Base-by-base conservation (phyloP, 371 early-diverging fungal genomes). In the Actinomortierella ambigua region DNA sequence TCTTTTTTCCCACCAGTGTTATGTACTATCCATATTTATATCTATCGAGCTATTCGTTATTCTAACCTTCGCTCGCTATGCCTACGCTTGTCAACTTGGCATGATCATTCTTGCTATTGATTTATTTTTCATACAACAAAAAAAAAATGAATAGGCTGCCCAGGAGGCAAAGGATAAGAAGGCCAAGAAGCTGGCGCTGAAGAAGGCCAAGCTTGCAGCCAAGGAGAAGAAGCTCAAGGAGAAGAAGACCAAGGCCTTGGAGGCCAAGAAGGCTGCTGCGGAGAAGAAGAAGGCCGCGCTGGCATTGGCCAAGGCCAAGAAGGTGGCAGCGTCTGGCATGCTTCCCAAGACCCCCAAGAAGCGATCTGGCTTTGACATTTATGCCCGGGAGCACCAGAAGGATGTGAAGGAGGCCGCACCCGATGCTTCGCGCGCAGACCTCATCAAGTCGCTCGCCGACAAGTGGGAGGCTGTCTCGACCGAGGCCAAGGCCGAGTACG, bases 351-450 rank as follows among this genome's bases (percentile, higher is more conserved):
- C 50, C 42, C 62, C 55, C 56, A 70, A 70, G 59, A 42, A 58
- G 43, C 65, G 62, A 39, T 70, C 71, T 28, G 62, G 54, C 20
- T 70, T 65, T 47, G 71, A 70, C 56, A 65, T 70, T 60, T 70
- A 65, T 50, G 61, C 54, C 4, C 65, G 61, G 62, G 71, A 65
- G 1, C 71, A 70, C 41, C 61, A 57, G 44, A 70, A 70, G 65
- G 61, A 42, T 28, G 42, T 65, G 49, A 65, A 61, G 65, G 71
- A 65, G 4, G 58, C 57, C 48, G 3, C 28, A 11, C 71, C 71
- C 26, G 65, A 70, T 24, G 62, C 61, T 18, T 70, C 71, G 15
- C 71, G 71, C 22, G 71, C 71, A 15, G 65, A 61, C 23, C 34
- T 65, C 49, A 61, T 61, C 56, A 70, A 70, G 59, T 53, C 47